Evolutionary conservation across 2,329 filamentous ascomycete species (phyloP).

Genomic region (Dactylonectria macrodidyma): DNA sequence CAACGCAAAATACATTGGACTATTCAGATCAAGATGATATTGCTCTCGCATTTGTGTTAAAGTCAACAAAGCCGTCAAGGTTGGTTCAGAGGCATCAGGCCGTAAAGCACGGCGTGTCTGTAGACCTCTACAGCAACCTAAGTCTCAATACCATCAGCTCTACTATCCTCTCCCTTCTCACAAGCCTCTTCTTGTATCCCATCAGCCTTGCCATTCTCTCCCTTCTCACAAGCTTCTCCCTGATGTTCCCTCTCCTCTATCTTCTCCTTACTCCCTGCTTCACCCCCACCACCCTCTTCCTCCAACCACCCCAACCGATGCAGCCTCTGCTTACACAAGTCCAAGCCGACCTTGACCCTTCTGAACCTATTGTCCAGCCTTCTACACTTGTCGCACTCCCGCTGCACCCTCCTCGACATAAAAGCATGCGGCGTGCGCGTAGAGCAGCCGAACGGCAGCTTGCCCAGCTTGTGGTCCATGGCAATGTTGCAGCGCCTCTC

Average conservation of each 20-base stretch:
- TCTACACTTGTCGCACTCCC: constrained; percentile 45
- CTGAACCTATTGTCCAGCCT: constrained; percentile 36
- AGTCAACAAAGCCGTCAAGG: too few species aligned
- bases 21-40: too few species aligned
- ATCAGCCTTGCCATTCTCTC: not conserved
- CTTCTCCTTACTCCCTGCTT: not conserved
- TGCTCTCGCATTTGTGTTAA: too few species aligned
- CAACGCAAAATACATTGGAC: too few species aligned
- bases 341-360: constrained; percentile 35
- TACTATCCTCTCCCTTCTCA: not conserved
- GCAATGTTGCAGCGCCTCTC: constrained; percentile 41
- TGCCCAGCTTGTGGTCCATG: constrained; percentile 31
- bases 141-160: not conserved
- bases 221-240: not conserved
- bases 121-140: too few species aligned
- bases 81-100: too few species aligned
- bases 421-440: constrained; percentile 41
- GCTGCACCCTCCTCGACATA: constrained; percentile 38
- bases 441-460: constrained; percentile 36
- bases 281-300: constrained; percentile 2
- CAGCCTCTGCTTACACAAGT: constrained; percentile 27
- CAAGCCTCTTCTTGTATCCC: not conserved
- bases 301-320: constrained; percentile 1
- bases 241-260: not conserved
- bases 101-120: too few species aligned